Conservation (phyloP, 208 protist species). For the Tritrichomonas foetus region DNA sequence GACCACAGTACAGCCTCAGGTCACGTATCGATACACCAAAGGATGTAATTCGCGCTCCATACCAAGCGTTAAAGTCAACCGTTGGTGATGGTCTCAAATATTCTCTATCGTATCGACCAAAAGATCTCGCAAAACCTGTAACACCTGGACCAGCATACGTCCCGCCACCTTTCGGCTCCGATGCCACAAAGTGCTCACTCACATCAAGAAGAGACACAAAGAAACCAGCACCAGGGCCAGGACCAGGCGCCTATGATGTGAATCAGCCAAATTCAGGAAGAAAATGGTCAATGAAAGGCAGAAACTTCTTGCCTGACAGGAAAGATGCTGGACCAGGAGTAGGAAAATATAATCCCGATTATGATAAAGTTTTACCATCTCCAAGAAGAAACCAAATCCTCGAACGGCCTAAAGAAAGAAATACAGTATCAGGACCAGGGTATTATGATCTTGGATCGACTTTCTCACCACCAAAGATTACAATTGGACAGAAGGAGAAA, state of each 20-base stretch:
- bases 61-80: not conserved
- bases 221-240: not conserved
- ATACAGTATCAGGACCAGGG: not conserved
- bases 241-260: not conserved
- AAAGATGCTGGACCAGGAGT: not conserved
- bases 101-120: not conserved
- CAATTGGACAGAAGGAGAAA: not conserved
- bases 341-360: not conserved
- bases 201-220: not conserved
- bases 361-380: not conserved
- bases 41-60: not conserved
- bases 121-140: not conserved
- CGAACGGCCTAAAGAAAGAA: not conserved
- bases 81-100: not conserved
- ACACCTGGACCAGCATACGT: not conserved
- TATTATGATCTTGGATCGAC: not conserved
- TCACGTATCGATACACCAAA: no score
- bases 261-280: not conserved
- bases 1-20: no score
- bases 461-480: no score
- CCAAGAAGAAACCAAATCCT: not conserved
- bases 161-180: not conserved
- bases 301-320: not conserved
- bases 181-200: not conserved
- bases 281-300: not conserved